phyloP scores from a whole-genome alignment of 2,329 filamentous ascomycete genomes.

The Cryoendolithus antarcticus region DNA sequence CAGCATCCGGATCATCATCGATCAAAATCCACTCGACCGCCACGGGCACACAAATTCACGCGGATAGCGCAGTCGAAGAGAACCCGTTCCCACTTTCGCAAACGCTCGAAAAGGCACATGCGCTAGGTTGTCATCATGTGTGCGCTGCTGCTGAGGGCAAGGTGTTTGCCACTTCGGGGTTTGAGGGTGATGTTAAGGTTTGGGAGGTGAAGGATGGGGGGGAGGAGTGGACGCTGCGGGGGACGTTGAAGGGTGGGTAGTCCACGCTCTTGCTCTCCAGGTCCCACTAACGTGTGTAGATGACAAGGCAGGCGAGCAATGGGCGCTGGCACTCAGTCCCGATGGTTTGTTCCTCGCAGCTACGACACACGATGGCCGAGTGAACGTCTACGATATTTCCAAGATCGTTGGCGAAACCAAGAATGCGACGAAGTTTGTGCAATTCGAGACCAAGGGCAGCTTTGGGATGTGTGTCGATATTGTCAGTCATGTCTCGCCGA shows the following conservation, averaged over 20 bases:
- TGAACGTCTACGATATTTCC: conserved; percentile 71
- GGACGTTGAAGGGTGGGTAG: conserved; percentile 25
- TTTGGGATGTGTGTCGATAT: conserved; percentile 85
- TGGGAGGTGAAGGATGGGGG: conserved; percentile 52
- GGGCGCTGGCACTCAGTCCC: conserved; percentile 76
- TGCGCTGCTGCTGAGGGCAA: conserved; percentile 57
- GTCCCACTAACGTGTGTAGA: conserved; percentile 8
- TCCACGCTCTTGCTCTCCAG: background rate
- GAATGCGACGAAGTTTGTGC: conserved; percentile 48
- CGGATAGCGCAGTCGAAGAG: conserved; percentile 35
- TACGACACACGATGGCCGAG: conserved; percentile 74
- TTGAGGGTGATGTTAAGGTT: conserved; percentile 75
- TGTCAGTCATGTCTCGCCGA: conserved; percentile 2
- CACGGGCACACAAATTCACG: conserved; percentile 27
- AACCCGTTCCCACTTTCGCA: conserved; percentile 61
- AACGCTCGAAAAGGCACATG: conserved; percentile 67
- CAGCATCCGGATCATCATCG: conserved; percentile 70
- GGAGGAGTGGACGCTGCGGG: conserved; percentile 38
- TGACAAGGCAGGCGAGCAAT: conserved; percentile 59
- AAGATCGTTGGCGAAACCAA: conserved; percentile 27
- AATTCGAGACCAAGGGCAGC: conserved; percentile 85
- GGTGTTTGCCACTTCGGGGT: conserved; percentile 71
- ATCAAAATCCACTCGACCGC: conserved; percentile 69
- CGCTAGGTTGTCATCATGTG: conserved; percentile 83
- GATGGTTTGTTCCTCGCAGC: conserved; percentile 77